Conservation (phyloP, 2,329 filamentous ascomycete genomes). For the Magnaporthiopsis incrustans region DNA sequence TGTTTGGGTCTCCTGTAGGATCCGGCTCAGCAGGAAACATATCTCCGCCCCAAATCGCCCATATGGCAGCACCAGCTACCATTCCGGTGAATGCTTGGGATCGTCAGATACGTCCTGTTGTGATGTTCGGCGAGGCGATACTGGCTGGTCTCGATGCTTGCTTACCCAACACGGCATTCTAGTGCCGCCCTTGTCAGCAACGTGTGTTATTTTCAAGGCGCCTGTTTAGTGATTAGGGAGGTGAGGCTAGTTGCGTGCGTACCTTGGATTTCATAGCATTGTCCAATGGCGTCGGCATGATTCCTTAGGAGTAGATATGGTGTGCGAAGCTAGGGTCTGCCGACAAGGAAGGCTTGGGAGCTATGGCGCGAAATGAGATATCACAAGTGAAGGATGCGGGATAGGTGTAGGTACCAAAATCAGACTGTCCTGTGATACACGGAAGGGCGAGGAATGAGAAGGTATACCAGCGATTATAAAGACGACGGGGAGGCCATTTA, state of each 20-base stretch:
- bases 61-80: constrained; percentile 72
- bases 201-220: neutral
- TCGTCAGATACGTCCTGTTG: neutral
- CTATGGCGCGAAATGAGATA: neutral
- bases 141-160: neutral
- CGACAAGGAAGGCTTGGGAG: neutral
- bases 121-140: neutral
- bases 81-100: constrained; percentile 68
- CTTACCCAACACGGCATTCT: constrained; percentile 65
- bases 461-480: neutral
- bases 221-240: neutral
- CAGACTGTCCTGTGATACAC: neutral
- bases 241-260: constrained; percentile 15
- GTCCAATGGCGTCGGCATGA: constrained; percentile 63
- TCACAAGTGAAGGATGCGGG: neutral
- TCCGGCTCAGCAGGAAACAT: constrained; percentile 71
- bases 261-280: constrained; percentile 64
- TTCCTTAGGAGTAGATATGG: neutral
- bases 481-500: neutral
- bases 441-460: neutral
- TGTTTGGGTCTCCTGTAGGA: constrained; percentile 63
- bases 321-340: too few relatives aligned
- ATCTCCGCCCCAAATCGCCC: constrained; percentile 78
- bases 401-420: neutral
- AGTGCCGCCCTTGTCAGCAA: constrained; percentile 11